Base-by-base conservation (phyloP, 345 rosid species). In the Psidium friedrichsthalianum region DNA sequence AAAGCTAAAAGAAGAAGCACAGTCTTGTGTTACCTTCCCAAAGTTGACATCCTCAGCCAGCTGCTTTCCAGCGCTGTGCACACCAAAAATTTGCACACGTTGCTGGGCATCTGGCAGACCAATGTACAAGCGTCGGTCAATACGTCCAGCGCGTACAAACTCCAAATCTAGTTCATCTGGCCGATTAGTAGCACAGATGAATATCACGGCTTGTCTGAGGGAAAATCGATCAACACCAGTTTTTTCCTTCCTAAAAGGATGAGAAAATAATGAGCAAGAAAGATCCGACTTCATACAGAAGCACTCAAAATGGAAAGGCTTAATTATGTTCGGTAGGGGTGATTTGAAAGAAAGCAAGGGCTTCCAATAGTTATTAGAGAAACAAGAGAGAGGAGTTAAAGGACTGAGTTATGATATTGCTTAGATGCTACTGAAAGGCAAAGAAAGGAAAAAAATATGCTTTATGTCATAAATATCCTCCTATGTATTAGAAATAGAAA, bases 151-250 rank as follows among this genome's bases (percentile, higher is more conserved):
- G 82, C 96, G 95, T 88, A 97, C 95, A 94, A 97, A 97, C 90
- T 97, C 99, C 44, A 91, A 91, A 93, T 97, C 98, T 89, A 97
- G 90, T 87, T 97, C 99, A 90, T 97, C 98, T 83, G 98, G 99
- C 85, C 98, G 94, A 91, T 97, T 97, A 87, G 99, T 97, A 51
- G 99, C 99, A 88, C 99, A 97, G 78, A 97, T 93, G 93, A 97
- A 97, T 91, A 97, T 97, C 88, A 97, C 98, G 90, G 99, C 97
- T 92, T 97, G 99, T 87, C 93, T 92, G 82, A 94, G 92, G 22
- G 99, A 95, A 93, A 94, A 97, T 76, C 97, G 95, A 89, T 95
- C 98, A 8, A 94, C 88, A 11, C 99, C 99, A 25, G 93, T 94
- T 90, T 91, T 95, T 76, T 95, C 98, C 94, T 95, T 95, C 90